Evolutionary conservation across 768 basidiomycete genomes (phyloP), one percentile per base, ranked within the genome.

Genomic region (Tylopilus plumbeoviolaceoides): DNA sequence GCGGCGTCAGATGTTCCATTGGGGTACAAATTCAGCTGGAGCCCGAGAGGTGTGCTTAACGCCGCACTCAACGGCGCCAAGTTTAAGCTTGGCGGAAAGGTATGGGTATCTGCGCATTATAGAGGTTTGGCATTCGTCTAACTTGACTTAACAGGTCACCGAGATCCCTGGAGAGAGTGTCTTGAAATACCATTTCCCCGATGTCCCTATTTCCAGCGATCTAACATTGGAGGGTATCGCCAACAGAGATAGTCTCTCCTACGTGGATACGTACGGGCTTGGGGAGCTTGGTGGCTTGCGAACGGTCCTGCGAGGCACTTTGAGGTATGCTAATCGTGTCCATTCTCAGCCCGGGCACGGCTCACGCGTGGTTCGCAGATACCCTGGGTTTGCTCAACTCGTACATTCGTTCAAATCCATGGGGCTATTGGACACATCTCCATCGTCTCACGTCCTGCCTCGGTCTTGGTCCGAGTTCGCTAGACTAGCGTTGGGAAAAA

Each of bases 21-120:
- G 10, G 78, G 85, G n/a, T 94, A 95, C 63, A 95, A 94, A 64
- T 93, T 93, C 64, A 91, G 91, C 59, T 98, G 95, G 95, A 89
- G 84, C 45, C 93, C 95, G 0, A 77, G 84, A 52, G 94, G 91
- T 6, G 93, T 95, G 8, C 71, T 98, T 36, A 80, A 76, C 15
- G 95, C 93, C 3, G 89, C 89, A 0, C 67, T 84, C 51, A 91
- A 95, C 57, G 66, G 72, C 0, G 92, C 95, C 2, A 65, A 63
- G 36, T 97, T 83, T 68, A 78, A 79, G 61, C 71, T 92, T 23
- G 59, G 73, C 28, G 73, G 74, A 7, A 63, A 80, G 70, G 89
- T 87, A 57, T 17, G 76, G 6, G 12, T 28, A 27, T 87, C 56
- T n/a, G 76, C 11, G 11, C 33, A 27, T 33, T 10, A 23, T 45